Evolutionary conservation across 441 rosid species (phyloP), one percentile per base, ranked within the genome.

Genomic region (Pelargonium myrrhifolium): DNA sequence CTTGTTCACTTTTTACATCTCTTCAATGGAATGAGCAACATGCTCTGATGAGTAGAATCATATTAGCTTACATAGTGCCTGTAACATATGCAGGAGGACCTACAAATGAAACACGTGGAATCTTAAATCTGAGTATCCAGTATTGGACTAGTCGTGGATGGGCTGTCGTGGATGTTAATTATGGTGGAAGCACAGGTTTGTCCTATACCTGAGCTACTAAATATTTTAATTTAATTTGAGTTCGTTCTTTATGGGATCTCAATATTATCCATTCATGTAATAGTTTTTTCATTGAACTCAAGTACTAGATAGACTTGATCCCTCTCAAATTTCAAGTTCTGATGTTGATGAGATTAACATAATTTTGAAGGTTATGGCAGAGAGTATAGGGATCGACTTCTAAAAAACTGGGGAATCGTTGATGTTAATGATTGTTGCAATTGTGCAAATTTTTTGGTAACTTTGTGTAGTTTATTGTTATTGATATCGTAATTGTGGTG

Each of bases 151-250:
- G 95, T 76, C 81, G 99, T 68, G 96, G 97, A 65, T 93, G 99
- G 97, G 97, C 96, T 62, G 75, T 84, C 72, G 90, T 85, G 72
- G 99, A 91, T 82, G 99, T 93, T 67, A 93, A 89, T 71, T 93
- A 91, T 67, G 92, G 96, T 70, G 99, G 99, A 85, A 93, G 99
- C 90, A 91, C 93, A 65, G 97, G 97, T 93, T 79, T 72, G 89
- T 85, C 64, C 55, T 65, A 43, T 22, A 60, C 62, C 65, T 53
- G 63, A 45, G 9, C 53, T 28, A n/a, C 26, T 14, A n/a, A 51
- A 35, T 35, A 37, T 31, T 31, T 31, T 31, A 31, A 31, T 31
- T 2, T 51, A 51, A n/a, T n/a, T 17, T 15, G 59, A 35, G 39
- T 35, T 35, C 9, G 39, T 35, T 53, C 20, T 53, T 6, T 53